phyloP scores from a whole-genome alignment of 2,329 filamentous ascomycete genomes.

The Aspergillus awamori region DNA sequence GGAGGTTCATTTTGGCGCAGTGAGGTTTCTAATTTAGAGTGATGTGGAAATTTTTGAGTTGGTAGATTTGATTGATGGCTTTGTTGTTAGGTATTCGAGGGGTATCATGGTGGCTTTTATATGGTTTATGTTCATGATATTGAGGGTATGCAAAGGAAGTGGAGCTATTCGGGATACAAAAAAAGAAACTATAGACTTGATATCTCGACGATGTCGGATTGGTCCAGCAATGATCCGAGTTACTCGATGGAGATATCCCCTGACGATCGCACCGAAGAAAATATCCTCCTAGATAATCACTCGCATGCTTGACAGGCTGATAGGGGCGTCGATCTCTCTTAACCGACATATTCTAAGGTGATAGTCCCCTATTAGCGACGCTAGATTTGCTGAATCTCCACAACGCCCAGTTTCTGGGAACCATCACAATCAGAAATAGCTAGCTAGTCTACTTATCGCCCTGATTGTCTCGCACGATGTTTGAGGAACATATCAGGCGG shows the following conservation, averaged over 20 bases:
- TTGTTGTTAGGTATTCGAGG: too few species aligned
- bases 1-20: not conserved
- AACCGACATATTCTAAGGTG: conserved; percentile 1
- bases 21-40: too few species aligned
- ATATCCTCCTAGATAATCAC: not conserved
- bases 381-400: not conserved
- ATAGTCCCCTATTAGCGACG: not conserved
- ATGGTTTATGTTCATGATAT: not conserved
- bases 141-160: not conserved
- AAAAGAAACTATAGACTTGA: not conserved
- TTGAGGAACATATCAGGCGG: conserved; percentile 38
- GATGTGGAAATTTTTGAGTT: not conserved
- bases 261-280: conserved; percentile 1
- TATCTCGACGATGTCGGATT: not conserved
- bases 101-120: not conserved
- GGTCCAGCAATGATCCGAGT: not conserved
- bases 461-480: conserved; percentile 5
- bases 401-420: not conserved
- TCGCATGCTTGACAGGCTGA: not conserved
- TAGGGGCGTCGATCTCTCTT: conserved; percentile 1
- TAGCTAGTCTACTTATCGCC: not conserved
- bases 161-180: not conserved
- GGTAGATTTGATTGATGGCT: too few species aligned
- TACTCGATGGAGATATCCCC: not conserved
- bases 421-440: not conserved